These are phyloP conservation scores for Russula emetica DNA, from an alignment of 768 basidiomycete species.

Conservation along the genomic window DNA sequence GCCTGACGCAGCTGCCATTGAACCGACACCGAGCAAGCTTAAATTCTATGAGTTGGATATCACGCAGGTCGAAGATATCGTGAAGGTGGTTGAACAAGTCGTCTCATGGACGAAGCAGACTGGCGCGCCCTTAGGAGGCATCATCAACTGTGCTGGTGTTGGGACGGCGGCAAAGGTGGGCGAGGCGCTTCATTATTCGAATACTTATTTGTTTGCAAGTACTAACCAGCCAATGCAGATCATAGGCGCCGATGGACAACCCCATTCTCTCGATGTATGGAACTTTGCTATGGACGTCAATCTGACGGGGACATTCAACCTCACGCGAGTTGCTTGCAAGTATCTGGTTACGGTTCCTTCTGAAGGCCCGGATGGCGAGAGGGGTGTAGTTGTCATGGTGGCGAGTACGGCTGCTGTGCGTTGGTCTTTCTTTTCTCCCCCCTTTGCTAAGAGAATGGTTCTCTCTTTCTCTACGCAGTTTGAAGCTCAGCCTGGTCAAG, in stretches of 20 bases:
- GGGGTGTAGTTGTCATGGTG: slow-evolving; percentile 56
- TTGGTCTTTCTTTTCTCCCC: background rate
- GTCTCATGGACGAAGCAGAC: slow-evolving; percentile 34
- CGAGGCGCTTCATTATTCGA: background rate
- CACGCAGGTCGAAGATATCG: slow-evolving; percentile 31
- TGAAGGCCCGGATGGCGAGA: slow-evolving; percentile 49
- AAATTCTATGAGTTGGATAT: slow-evolving; percentile 32
- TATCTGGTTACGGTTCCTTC: slow-evolving; percentile 45
- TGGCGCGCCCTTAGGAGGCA: slow-evolving; percentile 49
- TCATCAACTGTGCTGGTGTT: slow-evolving; percentile 56
- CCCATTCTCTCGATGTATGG: slow-evolving; percentile 51
- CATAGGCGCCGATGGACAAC: slow-evolving; percentile 43
- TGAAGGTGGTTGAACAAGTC: slow-evolving; percentile 29
- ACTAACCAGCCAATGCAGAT: slow-evolving; percentile 35
- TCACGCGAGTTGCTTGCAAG: slow-evolving; percentile 50
- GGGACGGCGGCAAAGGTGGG: slow-evolving; percentile 37
- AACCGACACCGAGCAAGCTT: background rate
- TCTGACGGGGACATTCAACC: slow-evolving; percentile 55
- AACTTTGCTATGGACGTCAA: slow-evolving; percentile 51
- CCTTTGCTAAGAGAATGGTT: background rate
- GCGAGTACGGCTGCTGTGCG: slow-evolving; percentile 47
- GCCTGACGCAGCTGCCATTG: slow-evolving; percentile 27
- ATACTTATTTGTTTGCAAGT: too few species aligned
- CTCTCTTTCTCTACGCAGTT: slow-evolving; percentile 35
- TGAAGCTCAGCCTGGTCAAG: slow-evolving; percentile 55